Percentiles rank a stretch among this genome's conserved stretches.
Conservation (phyloP, 78 protist genomes). For the Mantamonas sphyraenae region DNA sequence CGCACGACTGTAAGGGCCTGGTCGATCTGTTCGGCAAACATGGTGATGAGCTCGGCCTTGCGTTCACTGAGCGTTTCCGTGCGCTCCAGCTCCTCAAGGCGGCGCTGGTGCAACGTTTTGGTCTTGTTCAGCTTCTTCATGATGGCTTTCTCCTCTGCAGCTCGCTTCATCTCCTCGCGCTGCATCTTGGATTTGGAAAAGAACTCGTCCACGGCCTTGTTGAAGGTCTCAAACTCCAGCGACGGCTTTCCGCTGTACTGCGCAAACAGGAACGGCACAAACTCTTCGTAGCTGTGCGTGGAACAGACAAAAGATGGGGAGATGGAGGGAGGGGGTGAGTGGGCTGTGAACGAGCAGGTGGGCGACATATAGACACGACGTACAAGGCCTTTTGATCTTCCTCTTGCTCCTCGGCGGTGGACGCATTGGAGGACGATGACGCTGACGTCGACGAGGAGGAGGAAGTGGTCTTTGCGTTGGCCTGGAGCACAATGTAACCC, state of each 20-base stretch:
- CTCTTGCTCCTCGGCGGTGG: neutral
- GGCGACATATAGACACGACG: too few species aligned
- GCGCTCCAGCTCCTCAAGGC: slow-evolving; percentile 48
- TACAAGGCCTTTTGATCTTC: too few species aligned
- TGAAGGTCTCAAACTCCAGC: slow-evolving; percentile 55
- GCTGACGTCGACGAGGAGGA: too few species aligned
- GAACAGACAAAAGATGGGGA: neutral
- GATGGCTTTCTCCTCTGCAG: slow-evolving; percentile 38
- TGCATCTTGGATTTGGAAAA: slow-evolving; percentile 67
- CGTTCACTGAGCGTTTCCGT: slow-evolving; percentile 26
- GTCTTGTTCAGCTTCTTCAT: slow-evolving; percentile 63
- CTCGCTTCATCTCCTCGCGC: neutral
- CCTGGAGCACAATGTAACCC: slow-evolving; percentile 29
- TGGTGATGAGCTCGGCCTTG: slow-evolving; percentile 47
- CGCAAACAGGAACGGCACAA: slow-evolving; percentile 48
- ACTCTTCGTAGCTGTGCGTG: slow-evolving; percentile 48
- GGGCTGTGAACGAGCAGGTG: too few species aligned
- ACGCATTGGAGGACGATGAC: too few species aligned
- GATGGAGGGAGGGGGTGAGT: too few species aligned
- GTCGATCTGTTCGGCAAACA: slow-evolving; percentile 26
- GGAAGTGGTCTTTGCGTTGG: slow-evolving; percentile 12
- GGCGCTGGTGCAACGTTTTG: slow-evolving; percentile 48
- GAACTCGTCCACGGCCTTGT: slow-evolving; percentile 78
- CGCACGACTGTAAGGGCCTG: slow-evolving; percentile 52
- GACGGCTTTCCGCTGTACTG: slow-evolving; percentile 20